phyloP scores from a whole-genome alignment of 179 eudicot species.

The Dionaea muscipula region DNA sequence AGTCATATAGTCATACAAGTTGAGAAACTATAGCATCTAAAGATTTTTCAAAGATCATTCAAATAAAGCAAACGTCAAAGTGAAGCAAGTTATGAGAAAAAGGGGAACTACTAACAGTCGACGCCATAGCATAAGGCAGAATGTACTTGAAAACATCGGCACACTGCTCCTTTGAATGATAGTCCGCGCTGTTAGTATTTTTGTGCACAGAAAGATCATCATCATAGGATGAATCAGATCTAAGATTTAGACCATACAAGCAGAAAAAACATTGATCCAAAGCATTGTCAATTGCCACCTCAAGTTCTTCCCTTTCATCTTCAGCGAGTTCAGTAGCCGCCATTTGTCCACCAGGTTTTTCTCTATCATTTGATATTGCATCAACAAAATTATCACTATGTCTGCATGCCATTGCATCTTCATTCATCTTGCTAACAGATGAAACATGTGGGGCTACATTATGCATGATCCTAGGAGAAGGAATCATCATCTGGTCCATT shows the following conservation, averaged over 20 bases:
- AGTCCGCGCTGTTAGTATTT: constrained; percentile 86
- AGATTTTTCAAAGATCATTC: too few relatives aligned
- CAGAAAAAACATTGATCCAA: constrained; percentile 94
- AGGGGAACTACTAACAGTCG: constrained; percentile 55
- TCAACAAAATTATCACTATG: constrained; percentile 14
- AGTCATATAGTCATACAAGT: constrained; percentile 8
- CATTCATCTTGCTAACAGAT: constrained; percentile 20
- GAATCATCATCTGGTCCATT: constrained; percentile 8
- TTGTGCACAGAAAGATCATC: constrained; percentile 72
- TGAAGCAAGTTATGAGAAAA: not conserved
- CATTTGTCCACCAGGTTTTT: constrained; percentile 24
- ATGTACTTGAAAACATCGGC: constrained; percentile 96
- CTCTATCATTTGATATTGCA: constrained; percentile 17
- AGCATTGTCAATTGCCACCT: constrained; percentile 70
- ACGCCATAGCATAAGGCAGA: constrained; percentile 90
- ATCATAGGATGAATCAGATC: constrained; percentile 74
- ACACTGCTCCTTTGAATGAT: constrained; percentile 98
- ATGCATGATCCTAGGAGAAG: constrained; percentile 13
- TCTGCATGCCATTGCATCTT: constrained; percentile 15
- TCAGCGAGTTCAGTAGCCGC: constrained; percentile 38
- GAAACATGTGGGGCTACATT: constrained; percentile 21
- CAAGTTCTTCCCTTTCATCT: constrained; percentile 91
- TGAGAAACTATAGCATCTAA: not conserved
- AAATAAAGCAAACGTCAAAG: not conserved
- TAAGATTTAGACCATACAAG: constrained; percentile 84